Conservation (phyloP, 371 early-diverging fungal genomes). For the Ordospora pajunii region DNA sequence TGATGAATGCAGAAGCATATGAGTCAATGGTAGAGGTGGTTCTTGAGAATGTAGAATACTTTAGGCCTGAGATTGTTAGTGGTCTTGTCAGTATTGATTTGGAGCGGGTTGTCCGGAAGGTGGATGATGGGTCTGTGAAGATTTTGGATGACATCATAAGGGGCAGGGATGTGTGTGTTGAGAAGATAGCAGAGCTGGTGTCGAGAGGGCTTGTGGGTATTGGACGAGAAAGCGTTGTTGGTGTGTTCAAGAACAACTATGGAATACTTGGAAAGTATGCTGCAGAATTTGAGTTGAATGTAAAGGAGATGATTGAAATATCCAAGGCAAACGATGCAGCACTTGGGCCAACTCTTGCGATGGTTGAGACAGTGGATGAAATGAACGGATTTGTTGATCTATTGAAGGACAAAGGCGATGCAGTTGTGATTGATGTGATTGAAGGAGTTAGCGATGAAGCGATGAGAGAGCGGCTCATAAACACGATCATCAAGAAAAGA, state of each 20-base stretch:
- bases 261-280: background rate
- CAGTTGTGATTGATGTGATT: background rate
- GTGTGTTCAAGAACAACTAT: constrained; percentile 10
- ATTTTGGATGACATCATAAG: constrained; percentile 3
- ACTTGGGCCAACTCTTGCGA: background rate
- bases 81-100: background rate
- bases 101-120: background rate
- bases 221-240: background rate
- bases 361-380: background rate
- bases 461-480: background rate
- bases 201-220: background rate
- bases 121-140: constrained; percentile 14
- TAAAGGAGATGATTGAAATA: constrained; percentile 6
- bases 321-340: background rate
- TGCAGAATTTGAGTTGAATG: background rate
- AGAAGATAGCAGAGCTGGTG: constrained; percentile 5
- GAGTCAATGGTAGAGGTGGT: background rate
- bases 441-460: background rate
- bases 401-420: constrained; percentile 5
- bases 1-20: constrained; percentile 1
- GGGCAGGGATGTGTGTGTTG: background rate
- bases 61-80: background rate
- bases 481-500: constrained; percentile 3
- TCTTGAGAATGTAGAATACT: constrained; percentile 18
- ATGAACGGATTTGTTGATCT: background rate